Base-by-base conservation (phyloP, 176 grass and related monocot species). In the Zea luxurians region DNA sequence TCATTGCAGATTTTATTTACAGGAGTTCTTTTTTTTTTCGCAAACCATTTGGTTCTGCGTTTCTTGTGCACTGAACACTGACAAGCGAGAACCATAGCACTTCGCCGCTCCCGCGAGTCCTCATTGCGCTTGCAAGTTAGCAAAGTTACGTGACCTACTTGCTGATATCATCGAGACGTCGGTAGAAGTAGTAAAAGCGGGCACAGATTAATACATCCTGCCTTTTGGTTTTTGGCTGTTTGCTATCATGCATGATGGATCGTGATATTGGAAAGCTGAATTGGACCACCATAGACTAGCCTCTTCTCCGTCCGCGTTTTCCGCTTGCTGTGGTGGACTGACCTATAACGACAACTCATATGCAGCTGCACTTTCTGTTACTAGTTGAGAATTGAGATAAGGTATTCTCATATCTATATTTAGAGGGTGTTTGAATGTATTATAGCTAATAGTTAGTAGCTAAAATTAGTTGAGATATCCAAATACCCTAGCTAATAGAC, bases 251-350 rank as follows among this genome's bases (percentile, higher is more conserved):
- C 67, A 6, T 13, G 54, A 57, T 13, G 53, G 8, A 16, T 57
- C 15, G 54, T 58, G 54, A 58, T 20, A 58, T 20, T 34, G 67
- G 67, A 70, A 48, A 48, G 67, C 44, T 46, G 66, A 68, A 68
- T 7, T 47, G 66, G 66, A 70, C 44, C 44, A 47, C 41, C 41
- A 8, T 16, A 58, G 54, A 20, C 20, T 58, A 4, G 2, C 2
- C 42, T 21, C 12, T 1, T 47, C 34, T 35, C 42, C 18, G 66
- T 27, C 17, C 54, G 53, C 54, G 54, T 20, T 58, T 58, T 58
- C 54, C 54, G 54, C 20, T 58, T 21, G 17, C n/a, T 46, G n/a
- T 10, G 65, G n/a, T 18, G 40, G 64, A 66, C 64, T 44, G 64
- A 67, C 38, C 7, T n/a, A 42, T 66, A 42, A n/a, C 3, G 7